Conservation (phyloP, 164 flowering plant genomes). For the Litsea cubeba region DNA sequence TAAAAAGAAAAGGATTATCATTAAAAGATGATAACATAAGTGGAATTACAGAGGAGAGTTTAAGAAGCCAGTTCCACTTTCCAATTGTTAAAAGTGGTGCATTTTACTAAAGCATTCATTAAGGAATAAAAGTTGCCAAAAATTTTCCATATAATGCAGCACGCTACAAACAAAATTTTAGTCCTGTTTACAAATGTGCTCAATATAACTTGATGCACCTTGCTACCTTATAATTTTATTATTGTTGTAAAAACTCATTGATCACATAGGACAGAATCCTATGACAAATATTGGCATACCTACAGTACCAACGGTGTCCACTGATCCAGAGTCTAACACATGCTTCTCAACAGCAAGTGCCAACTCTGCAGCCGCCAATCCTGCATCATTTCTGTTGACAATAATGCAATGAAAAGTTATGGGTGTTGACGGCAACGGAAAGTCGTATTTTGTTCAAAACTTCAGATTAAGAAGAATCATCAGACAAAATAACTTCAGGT, state of each 20-base stretch:
- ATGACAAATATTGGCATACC: slow-evolving; percentile 36
- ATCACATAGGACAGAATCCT: too few relatives aligned
- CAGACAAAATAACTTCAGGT: background rate
- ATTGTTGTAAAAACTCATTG: background rate
- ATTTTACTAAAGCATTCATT: background rate
- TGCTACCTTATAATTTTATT: background rate
- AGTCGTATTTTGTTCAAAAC: background rate
- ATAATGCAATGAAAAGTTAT: slow-evolving; percentile 7
- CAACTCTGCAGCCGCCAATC: slow-evolving; percentile 92
- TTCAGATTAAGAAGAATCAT: background rate
- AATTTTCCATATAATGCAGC: background rate
- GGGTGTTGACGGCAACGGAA: background rate
- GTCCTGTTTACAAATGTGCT: background rate
- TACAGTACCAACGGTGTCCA: slow-evolving; percentile 96
- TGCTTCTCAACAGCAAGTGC: slow-evolving; percentile 90
- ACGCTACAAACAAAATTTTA: background rate
- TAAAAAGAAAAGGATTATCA: background rate
- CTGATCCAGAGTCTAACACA: slow-evolving; percentile 85
- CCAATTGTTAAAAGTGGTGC: background rate
- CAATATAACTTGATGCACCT: background rate
- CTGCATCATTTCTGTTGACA: slow-evolving; percentile 86
- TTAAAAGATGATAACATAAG: too few relatives aligned
- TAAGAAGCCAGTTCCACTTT: background rate
- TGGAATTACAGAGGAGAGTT: background rate
- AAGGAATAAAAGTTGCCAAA: background rate